phyloP scores from a whole-genome alignment of 2,329 filamentous ascomycete species.

The Paracorniculantispora psalliotae region DNA sequence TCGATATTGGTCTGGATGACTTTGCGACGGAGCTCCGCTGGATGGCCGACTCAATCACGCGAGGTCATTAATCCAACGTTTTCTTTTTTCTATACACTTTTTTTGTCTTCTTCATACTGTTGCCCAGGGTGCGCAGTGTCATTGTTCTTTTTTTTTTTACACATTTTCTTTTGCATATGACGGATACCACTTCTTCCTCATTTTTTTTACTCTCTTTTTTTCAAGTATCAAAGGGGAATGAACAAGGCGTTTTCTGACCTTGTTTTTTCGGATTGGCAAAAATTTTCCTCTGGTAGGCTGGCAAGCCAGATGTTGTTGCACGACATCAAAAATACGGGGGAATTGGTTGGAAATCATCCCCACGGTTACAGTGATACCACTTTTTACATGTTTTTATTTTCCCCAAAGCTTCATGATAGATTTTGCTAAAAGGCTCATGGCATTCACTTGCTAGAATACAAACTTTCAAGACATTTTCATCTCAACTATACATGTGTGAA shows the following conservation, averaged over 20 bases:
- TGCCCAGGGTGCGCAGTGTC: background rate
- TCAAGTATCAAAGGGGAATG: background rate
- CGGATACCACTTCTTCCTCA: background rate
- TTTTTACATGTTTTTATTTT: background rate
- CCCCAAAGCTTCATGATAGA: background rate
- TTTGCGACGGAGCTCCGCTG: slow-evolving; percentile 45
- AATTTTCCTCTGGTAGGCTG: background rate
- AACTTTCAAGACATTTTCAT: background rate
- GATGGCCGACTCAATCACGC: slow-evolving; percentile 43
- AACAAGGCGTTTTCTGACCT: too few relatives aligned
- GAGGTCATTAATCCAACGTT: background rate
- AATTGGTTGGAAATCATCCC: background rate
- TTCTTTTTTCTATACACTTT: background rate
- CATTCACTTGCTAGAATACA: background rate
- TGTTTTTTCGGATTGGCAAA: background rate
- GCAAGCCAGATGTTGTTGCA: background rate
- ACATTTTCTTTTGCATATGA: background rate
- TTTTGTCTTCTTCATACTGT: background rate
- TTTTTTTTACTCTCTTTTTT: background rate
- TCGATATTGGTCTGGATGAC: slow-evolving; percentile 35
- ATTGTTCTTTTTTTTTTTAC: background rate
- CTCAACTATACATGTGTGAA: background rate
- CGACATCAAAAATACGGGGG: background rate
- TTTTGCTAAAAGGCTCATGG: background rate
- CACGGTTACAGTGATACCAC: background rate